Percentiles rank a stretch among this genome's conserved stretches.
Conservation (phyloP, 108 stramenopile species). For the Cyclotella choctawhatcheeana region DNA sequence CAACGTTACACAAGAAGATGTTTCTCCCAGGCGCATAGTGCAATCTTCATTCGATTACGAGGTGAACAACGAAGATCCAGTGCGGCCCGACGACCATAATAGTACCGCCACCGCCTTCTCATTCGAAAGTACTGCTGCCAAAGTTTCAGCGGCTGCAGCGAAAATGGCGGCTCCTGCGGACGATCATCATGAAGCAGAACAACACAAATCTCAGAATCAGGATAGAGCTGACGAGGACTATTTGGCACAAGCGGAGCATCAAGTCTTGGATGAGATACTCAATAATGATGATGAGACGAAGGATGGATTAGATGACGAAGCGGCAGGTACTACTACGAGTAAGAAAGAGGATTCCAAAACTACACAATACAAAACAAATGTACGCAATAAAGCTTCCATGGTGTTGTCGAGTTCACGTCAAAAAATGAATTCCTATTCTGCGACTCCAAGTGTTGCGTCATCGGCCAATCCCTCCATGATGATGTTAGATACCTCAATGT, state of each 20-base stretch:
- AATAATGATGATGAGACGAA: background rate
- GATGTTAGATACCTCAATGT: slow-evolving; percentile 25
- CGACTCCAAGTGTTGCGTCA: slow-evolving; percentile 2
- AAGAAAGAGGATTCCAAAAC: too few species aligned
- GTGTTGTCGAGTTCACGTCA: slow-evolving; percentile 79
- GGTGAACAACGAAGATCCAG: background rate
- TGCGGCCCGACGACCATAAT: too few species aligned
- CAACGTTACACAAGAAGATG: background rate
- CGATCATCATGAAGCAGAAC: background rate
- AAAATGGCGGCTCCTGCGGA: slow-evolving; percentile 8
- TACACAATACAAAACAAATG: background rate
- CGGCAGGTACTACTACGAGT: background rate
- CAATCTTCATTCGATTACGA: background rate
- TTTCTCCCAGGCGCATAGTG: background rate
- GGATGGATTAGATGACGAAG: background rate
- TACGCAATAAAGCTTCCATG: slow-evolving; percentile 56
- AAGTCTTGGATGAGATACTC: background rate
- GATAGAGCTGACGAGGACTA: background rate
- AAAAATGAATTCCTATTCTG: slow-evolving; percentile 55
- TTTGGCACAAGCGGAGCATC: background rate
- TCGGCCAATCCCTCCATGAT: slow-evolving; percentile 21
- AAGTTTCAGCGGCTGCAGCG: background rate
- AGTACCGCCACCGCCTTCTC: background rate
- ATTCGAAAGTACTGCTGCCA: slow-evolving; percentile 3
- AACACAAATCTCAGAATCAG: background rate